A percentile compares a stretch with the other conserved stretches of the same genome.
These are phyloP conservation scores for Microsporum ferrugineum DNA, from an alignment of 2,329 filamentous ascomycete genomes.

Conservation along the genomic window DNA sequence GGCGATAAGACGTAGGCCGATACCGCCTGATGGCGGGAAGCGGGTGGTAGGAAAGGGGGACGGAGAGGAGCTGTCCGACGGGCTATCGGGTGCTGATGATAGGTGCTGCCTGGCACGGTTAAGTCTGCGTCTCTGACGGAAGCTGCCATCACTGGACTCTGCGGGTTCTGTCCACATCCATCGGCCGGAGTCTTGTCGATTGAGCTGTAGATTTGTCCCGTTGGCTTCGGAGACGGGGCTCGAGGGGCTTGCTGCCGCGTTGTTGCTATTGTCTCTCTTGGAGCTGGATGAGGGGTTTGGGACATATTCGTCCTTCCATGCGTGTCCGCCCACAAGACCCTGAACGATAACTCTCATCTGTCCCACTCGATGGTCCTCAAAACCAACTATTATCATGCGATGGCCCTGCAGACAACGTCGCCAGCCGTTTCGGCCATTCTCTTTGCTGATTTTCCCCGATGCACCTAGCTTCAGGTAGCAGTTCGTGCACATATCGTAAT, in stretches of 20 bases:
- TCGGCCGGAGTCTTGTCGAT: constrained; percentile 21
- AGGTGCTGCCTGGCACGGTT: constrained; percentile 5
- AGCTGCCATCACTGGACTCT: constrained; percentile 8
- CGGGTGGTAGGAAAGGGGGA: background rate
- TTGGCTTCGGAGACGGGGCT: constrained; percentile 20
- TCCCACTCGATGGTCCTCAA: constrained; percentile 56
- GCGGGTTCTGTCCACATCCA: constrained; percentile 34
- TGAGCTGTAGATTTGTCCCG: constrained; percentile 6
- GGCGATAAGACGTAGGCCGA: constrained; percentile 53
- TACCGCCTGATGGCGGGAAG: constrained; percentile 67
- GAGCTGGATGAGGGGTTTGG: constrained; percentile 12
- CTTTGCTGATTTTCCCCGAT: constrained; percentile 53
- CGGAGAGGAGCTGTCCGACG: constrained; percentile 6
- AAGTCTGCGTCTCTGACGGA: constrained; percentile 10
- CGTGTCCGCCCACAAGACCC: constrained; percentile 66
- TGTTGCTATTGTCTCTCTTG: constrained; percentile 9
- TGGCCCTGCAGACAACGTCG: constrained; percentile 68
- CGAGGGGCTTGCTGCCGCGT: constrained; percentile 18
- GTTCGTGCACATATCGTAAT: constrained; percentile 71
- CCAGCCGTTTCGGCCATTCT: constrained; percentile 75
- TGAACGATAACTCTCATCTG: constrained; percentile 56
- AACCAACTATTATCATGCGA: constrained; percentile 71
- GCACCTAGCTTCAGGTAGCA: constrained; percentile 63
- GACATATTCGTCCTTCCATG: constrained; percentile 50
- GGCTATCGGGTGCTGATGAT: background rate